phyloP scores from a whole-genome alignment of 2,329 filamentous ascomycete species.

The Ophiostoma australiae region DNA sequence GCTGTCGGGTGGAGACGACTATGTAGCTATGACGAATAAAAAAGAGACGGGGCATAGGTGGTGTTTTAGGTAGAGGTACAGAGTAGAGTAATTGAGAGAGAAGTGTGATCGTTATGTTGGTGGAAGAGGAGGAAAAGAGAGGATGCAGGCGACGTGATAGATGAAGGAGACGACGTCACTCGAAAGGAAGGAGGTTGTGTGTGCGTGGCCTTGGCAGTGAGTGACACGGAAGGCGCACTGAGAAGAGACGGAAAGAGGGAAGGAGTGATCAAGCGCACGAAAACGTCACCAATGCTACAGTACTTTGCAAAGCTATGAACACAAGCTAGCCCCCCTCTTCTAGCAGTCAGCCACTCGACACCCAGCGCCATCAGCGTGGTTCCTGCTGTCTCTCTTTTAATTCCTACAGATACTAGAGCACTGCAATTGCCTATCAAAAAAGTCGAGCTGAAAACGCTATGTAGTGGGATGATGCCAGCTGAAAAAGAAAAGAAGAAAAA shows the following conservation, averaged over 20 bases:
- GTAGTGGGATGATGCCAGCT: slow-evolving; percentile 20
- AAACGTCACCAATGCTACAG: slow-evolving; percentile 12
- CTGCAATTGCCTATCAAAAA: background rate
- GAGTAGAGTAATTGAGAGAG: background rate
- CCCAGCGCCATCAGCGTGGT: background rate
- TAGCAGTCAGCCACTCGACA: background rate
- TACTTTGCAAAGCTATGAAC: background rate
- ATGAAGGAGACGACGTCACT: background rate
- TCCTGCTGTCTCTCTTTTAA: background rate
- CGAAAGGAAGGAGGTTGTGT: background rate
- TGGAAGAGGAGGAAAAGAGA: background rate
- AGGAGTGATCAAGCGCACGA: background rate
- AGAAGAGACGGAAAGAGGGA: background rate
- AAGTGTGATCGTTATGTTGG: background rate
- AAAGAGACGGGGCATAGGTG: background rate
- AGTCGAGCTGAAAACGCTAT: background rate
- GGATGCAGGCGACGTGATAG: background rate
- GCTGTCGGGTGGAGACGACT: background rate
- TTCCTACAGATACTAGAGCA: background rate
- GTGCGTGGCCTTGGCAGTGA: slow-evolving; percentile 3
- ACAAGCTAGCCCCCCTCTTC: background rate
- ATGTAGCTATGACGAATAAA: background rate
- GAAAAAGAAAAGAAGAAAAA: too few relatives aligned
- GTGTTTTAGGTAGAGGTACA: background rate
- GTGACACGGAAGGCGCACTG: slow-evolving; percentile 2